A percentile compares a stretch with the other conserved stretches of the same genome.
phyloP scores from a whole-genome alignment of 805 yeast species.

The Metschnikowia dekortorum region DNA sequence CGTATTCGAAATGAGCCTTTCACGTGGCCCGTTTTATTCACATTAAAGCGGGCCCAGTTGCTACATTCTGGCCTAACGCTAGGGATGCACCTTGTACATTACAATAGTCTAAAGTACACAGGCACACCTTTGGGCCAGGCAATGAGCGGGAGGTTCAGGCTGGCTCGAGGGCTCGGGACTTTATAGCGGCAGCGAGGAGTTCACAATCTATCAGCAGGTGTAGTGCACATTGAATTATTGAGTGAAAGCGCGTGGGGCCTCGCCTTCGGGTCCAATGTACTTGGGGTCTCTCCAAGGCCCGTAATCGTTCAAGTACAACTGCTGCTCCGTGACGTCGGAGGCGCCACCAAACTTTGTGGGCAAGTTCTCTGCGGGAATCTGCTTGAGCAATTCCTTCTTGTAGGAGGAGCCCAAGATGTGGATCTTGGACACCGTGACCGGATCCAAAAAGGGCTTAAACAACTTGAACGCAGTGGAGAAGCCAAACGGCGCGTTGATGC shows the following conservation, averaged over 20 bases:
- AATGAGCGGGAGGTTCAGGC: not conserved
- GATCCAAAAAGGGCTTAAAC: slow-evolving; percentile 92
- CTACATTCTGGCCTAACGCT: too few relatives aligned
- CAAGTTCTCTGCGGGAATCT: slow-evolving; percentile 89
- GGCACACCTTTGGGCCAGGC: too few relatives aligned
- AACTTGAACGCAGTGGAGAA: slow-evolving; percentile 89
- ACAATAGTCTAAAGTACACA: not conserved
- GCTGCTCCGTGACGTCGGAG: slow-evolving; percentile 67
- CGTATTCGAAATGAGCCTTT: too few relatives aligned
- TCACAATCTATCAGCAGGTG: not conserved
- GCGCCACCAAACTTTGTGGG: slow-evolving; percentile 89
- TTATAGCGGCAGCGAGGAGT: not conserved
- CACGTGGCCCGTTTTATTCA: too few relatives aligned
- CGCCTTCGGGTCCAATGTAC: slow-evolving; percentile 93
- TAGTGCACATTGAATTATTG: not conserved
- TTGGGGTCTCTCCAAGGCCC: slow-evolving; percentile 97
- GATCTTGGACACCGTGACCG: slow-evolving; percentile 94
- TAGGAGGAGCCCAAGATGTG: slow-evolving; percentile 79
- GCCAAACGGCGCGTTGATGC: slow-evolving; percentile 96
- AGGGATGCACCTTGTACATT: too few relatives aligned
- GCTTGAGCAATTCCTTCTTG: slow-evolving; percentile 78
- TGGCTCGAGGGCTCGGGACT: not conserved
- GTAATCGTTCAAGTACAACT: slow-evolving; percentile 79
- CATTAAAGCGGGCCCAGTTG: too few relatives aligned
- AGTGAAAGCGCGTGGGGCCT: slow-evolving; percentile 57